phyloP scores from a whole-genome alignment of 768 basidiomycete genomes.

The Leccinum aurantiacum region DNA sequence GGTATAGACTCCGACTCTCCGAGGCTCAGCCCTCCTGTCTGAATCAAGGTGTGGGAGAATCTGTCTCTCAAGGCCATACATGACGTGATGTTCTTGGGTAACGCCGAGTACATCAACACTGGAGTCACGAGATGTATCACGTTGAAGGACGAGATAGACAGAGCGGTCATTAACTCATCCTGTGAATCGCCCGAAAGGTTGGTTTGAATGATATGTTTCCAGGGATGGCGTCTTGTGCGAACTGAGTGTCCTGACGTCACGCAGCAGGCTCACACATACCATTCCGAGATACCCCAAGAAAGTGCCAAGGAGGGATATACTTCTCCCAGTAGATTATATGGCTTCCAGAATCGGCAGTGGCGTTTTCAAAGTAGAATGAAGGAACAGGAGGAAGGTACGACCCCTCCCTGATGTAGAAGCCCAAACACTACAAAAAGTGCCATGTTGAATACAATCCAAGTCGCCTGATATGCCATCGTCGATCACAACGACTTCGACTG shows the following conservation, averaged over 20 bases:
- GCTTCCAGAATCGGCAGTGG: conserved; percentile 4
- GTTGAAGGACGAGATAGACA: conserved; percentile 13
- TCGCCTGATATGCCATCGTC: conserved; percentile 17
- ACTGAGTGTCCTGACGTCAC: background rate
- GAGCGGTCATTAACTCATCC: conserved; percentile 14
- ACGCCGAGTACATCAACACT: conserved; percentile 22
- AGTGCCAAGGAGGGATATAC: conserved; percentile 39
- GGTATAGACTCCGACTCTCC: conserved; percentile 28
- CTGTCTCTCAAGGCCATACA: conserved; percentile 28
- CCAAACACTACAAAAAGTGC: conserved; percentile 35
- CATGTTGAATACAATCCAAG: conserved; percentile 32
- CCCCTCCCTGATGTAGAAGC: conserved; percentile 40
- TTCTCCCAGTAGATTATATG: conserved; percentile 40
- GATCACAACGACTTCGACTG: background rate
- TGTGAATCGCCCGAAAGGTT: conserved; percentile 33
- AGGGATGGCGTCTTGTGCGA: conserved; percentile 23
- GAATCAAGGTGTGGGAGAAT: conserved; percentile 34
- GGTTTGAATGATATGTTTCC: conserved; percentile 19
- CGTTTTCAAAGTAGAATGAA: conserved; percentile 28
- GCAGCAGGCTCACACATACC: conserved; percentile 16
- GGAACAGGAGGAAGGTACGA: conserved; percentile 39
- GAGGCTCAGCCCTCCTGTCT: conserved; percentile 33
- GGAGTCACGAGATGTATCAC: conserved; percentile 34
- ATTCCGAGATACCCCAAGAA: conserved; percentile 29
- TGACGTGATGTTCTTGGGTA: conserved; percentile 16